phyloP scores from a whole-genome alignment of 345 rosid genomes.

The Salix udensis region DNA sequence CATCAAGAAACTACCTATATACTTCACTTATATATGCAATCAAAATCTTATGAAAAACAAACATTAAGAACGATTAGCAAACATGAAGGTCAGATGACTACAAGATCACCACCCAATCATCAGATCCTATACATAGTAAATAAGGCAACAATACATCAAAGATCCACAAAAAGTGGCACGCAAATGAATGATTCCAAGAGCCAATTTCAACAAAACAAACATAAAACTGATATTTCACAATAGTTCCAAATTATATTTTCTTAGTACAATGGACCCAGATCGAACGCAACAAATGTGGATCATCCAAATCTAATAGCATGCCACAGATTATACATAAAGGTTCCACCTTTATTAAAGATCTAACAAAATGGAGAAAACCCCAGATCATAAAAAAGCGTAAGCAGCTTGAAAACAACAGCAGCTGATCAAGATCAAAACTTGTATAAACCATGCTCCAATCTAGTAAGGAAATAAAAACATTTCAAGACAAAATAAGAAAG shows the following conservation, averaged over 20 bases:
- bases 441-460: not conserved
- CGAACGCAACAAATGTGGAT: constrained; percentile 12
- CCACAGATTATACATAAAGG: not conserved
- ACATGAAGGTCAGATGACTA: not conserved
- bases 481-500: not conserved
- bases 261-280: constrained; percentile 8
- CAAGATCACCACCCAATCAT: not conserved
- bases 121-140: constrained; percentile 6
- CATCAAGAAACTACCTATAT: not conserved
- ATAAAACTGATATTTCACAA: not conserved
- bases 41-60: not conserved
- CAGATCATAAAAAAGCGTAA: constrained; percentile 6
- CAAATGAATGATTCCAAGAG: not conserved
- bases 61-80: not conserved
- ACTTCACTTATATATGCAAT: not conserved
- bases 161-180: not conserved
- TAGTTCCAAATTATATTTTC: not conserved
- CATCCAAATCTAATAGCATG: not conserved
- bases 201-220: not conserved
- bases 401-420: not conserved
- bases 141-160: not conserved
- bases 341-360: constrained; percentile 17
- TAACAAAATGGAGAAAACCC: constrained; percentile 1
- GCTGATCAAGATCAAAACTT: not conserved
- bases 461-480: not conserved